These are phyloP conservation scores for Quercus berberidifolia DNA, from an alignment of 306 rosid species.

Conservation along the genomic window DNA sequence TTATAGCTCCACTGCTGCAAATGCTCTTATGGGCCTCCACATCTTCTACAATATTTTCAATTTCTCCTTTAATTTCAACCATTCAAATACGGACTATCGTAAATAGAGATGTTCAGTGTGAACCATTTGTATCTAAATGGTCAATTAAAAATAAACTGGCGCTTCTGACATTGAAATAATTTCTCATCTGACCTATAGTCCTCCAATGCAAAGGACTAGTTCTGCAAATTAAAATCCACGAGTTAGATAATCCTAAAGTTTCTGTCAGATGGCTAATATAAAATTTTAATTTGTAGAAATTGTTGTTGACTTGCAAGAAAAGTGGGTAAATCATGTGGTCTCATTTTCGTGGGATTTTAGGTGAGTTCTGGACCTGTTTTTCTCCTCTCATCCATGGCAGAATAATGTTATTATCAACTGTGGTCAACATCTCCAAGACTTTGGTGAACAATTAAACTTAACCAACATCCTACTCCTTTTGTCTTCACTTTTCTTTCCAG, in stretches of 20 bases:
- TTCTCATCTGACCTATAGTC: neutral
- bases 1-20: too few species aligned
- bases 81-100: too few species aligned
- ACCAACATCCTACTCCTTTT: too few species aligned
- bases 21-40: too few species aligned
- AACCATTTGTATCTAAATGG: too few species aligned
- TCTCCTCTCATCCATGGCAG: neutral
- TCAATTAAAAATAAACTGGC: too few species aligned
- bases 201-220: neutral
- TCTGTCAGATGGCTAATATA: neutral
- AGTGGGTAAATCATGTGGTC: constrained; percentile 5
- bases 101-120: too few species aligned
- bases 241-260: neutral
- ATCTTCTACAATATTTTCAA: too few species aligned
- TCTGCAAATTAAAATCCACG: neutral
- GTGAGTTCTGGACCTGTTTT: constrained; percentile 11
- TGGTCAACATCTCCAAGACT: neutral
- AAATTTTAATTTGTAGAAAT: neutral
- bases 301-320: constrained; percentile 18
- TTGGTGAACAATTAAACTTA: neutral
- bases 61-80: too few species aligned
- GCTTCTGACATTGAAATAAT: neutral
- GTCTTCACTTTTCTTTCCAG: too few species aligned
- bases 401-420: neutral
- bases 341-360: neutral